Evolutionary conservation across 2,329 filamentous ascomycete species (phyloP).

Genomic region (Trichoderma citrinoviride): DNA sequence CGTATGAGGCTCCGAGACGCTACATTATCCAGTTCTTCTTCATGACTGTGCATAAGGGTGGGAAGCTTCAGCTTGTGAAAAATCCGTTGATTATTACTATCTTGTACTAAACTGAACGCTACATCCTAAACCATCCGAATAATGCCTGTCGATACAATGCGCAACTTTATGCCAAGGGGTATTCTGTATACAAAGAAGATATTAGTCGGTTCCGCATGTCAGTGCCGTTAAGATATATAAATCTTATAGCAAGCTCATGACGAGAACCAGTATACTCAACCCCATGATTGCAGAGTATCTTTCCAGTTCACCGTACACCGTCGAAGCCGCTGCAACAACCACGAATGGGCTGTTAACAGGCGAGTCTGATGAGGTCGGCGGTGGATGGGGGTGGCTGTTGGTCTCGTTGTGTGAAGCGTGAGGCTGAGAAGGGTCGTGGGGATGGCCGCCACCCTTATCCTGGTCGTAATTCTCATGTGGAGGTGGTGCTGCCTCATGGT

Average conservation of each 20-base stretch:
- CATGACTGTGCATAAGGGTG: too few species aligned
- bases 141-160: neutral
- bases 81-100: neutral
- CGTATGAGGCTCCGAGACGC: neutral
- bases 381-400: neutral
- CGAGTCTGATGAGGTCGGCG: neutral
- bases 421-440: neutral
- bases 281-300: neutral
- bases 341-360: neutral
- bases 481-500: neutral
- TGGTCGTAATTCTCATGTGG: neutral
- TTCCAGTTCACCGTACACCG: neutral
- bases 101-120: neutral
- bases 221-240: neutral
- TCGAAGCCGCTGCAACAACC: constrained; percentile 7
- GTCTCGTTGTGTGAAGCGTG: neutral
- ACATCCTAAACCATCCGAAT: neutral
- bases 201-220: neutral
- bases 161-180: neutral
- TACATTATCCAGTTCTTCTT: neutral
- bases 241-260: neutral
- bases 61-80: neutral
- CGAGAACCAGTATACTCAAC: neutral
- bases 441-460: neutral
- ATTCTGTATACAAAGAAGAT: constrained; percentile 11